Conservation (phyloP, 2,329 filamentous ascomycete genomes). For the Claviceps africana region DNA sequence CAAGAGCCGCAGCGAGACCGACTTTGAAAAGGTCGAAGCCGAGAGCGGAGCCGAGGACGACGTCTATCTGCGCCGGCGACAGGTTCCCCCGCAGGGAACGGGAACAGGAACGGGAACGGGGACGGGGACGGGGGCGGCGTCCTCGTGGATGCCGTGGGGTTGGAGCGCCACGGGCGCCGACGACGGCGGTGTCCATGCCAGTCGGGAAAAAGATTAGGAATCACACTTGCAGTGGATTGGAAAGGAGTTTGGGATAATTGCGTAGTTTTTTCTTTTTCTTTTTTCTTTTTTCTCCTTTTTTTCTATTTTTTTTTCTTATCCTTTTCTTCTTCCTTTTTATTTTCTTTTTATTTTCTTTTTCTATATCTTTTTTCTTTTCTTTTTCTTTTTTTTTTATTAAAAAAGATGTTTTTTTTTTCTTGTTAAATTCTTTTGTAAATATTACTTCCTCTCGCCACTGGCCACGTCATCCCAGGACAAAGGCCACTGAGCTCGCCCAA, state of each 20-base stretch:
- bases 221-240: conserved; percentile 10
- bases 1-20: conserved; percentile 73
- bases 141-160: conserved; percentile 36
- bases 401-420: too few species aligned
- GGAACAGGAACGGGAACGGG: too few species aligned
- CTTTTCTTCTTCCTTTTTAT: too few species aligned
- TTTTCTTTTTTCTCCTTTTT: too few species aligned
- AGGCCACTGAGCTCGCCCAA: too few species aligned
- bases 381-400: too few species aligned
- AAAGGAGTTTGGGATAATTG: conserved; percentile 17
- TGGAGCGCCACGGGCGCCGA: conserved; percentile 21
- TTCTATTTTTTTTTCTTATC: not conserved
- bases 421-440: too few species aligned
- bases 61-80: conserved; percentile 19
- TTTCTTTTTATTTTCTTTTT: too few species aligned
- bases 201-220: conserved; percentile 23
- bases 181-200: conserved; percentile 18
- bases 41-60: conserved; percentile 50
- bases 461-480: too few species aligned
- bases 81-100: conserved; percentile 8
- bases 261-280: conserved; percentile 1
- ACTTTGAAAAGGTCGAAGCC: conserved; percentile 79
- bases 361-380: too few species aligned
- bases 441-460: too few species aligned
- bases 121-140: conserved; percentile 13